Evolutionary conservation across 352 stramenopile genomes (phyloP), one percentile per base, ranked within the genome.

Genomic region (Globisporangium nodosum): DNA sequence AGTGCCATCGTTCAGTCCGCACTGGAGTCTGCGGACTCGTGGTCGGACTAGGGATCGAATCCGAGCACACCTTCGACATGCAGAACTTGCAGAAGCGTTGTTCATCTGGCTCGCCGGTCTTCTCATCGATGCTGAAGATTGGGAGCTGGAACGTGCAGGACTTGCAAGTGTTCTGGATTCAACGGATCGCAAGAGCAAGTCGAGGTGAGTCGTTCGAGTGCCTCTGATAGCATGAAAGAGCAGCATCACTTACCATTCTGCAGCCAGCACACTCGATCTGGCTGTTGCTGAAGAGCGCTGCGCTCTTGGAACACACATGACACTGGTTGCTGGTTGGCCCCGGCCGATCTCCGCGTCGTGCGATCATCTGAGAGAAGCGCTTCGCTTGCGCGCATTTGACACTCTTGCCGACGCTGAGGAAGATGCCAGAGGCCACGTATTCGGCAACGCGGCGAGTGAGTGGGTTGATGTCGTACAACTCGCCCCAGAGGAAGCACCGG

Each of bases 141-240:
- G 53, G 43, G 3, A 30, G 60, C n/a, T 52, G 52, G 35, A 24
- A 49, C 39, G 53, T 55, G 57, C 73, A 82, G 21, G 65, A 57
- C 59, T 71, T 73, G 56, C 73, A 82, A 11, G 72, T 64, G 40
- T 54, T 74, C 68, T 82, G 48, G 12, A 40, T 40, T 11, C 37
- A 13, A 9, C 8, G 3, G 35, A 40, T 5, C 37, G 12, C 37
- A 18, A 43, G 11, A 43, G 37, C 5, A 43, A 13, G 5, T 43
- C 2, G 12, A 43, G 12, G 37, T 43, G 12, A 43, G 37, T 12
- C 12, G 12, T 16, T 11, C 13, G 12, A 43, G 37, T 1, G 12
- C 12, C 3, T 12, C 2, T 15, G 12, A 43, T 3, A 5, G 37
- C 37, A 18, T 5, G 8, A 43, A 16, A 12, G 5, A 37, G 33